These are phyloP conservation scores for Geosiphon pyriformis DNA, from an alignment of 192 early-diverging fungal genomes.

Conservation along the genomic window DNA sequence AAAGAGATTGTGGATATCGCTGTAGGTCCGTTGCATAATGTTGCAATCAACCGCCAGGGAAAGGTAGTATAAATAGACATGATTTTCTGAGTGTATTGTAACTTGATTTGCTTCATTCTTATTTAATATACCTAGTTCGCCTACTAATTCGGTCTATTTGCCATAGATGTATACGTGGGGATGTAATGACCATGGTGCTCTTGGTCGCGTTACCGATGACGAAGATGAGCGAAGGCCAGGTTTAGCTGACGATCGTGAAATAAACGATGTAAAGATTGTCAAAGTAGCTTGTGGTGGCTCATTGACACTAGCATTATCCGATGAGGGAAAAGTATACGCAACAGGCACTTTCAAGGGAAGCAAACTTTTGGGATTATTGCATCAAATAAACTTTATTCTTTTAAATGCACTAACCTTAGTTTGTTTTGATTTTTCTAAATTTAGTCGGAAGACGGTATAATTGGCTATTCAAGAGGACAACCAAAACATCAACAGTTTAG, in stretches of 20 bases:
- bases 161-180: conserved; percentile 86
- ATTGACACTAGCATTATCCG: conserved; percentile 67
- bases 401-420: not conserved
- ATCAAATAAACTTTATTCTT: not conserved
- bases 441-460: not conserved
- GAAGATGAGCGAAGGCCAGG: conserved; percentile 65
- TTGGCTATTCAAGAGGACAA: not conserved
- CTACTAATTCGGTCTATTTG: not conserved
- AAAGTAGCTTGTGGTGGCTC: conserved; percentile 83
- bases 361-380: not conserved
- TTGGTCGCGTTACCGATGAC: conserved; percentile 62
- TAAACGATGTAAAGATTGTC: conserved; percentile 51
- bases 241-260: conserved; percentile 64
- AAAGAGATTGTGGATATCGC: conserved; percentile 66
- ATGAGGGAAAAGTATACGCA: conserved; percentile 72
- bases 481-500: not conserved
- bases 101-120: not conserved
- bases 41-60: conserved; percentile 72
- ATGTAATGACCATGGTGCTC: conserved; percentile 86
- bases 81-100: not conserved
- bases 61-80: not conserved
- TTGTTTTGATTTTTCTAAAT: not conserved
- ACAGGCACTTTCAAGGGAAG: conserved; percentile 76
- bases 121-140: not conserved
- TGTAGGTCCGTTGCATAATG: conserved; percentile 81